Evolutionary conservation across 805 yeast genomes (phyloP).

Genomic region (Hyphopichia homilentoma): DNA sequence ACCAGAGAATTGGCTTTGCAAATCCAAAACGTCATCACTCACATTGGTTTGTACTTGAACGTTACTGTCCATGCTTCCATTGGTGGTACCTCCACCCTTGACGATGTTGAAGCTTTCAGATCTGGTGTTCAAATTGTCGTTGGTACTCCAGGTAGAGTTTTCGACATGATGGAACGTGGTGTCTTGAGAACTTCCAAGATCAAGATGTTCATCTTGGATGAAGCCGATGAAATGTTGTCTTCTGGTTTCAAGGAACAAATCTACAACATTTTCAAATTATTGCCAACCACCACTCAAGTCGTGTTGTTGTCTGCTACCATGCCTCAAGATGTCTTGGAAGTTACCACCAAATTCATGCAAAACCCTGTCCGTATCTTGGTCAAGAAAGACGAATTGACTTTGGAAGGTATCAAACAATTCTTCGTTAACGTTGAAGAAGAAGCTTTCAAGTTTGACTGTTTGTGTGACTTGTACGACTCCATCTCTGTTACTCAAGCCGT

Average conservation of each 20-base stretch:
- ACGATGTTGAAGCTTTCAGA: constrained; percentile 80
- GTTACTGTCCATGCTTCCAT: constrained; percentile 93
- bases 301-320: constrained; percentile 93
- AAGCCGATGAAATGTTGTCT: constrained; percentile 95
- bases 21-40: constrained; percentile 88
- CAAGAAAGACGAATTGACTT: constrained; percentile 90
- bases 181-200: constrained; percentile 75
- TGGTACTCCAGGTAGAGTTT: constrained; percentile 98
- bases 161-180: constrained; percentile 92
- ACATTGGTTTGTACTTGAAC: constrained; percentile 87
- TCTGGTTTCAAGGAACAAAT: constrained; percentile 95
- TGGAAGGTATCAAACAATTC: constrained; percentile 94
- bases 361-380: constrained; percentile 93
- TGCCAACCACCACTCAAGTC: constrained; percentile 89
- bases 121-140: constrained; percentile 90
- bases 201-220: constrained; percentile 94
- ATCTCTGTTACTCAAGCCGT: constrained; percentile 96
- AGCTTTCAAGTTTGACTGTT: constrained; percentile 90
- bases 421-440: constrained; percentile 88
- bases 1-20: constrained; percentile 97
- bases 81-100: constrained; percentile 91
- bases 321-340: constrained; percentile 87
- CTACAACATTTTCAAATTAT: constrained; percentile 83
- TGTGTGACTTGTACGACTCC: constrained; percentile 93
- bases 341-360: constrained; percentile 90